Base-by-base conservation (phyloP, 306 rosid genomes). In the Bauhinia variegata region DNA sequence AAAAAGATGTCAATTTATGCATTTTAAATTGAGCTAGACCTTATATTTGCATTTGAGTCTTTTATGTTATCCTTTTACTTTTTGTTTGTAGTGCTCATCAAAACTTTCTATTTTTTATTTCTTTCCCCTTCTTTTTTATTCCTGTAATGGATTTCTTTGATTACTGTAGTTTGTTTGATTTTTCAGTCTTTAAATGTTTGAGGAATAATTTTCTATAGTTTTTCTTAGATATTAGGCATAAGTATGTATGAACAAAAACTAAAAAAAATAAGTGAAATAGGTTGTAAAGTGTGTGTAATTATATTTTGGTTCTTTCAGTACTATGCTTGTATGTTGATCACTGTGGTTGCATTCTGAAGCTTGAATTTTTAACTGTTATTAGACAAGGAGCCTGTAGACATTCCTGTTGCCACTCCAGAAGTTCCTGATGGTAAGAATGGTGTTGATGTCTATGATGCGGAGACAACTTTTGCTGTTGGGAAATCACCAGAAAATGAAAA, bases 401-500 rank as follows among this genome's bases (percentile, higher is more conserved):
- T 56, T 78, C 79, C 70, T 38, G 74, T 69, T 72, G 69, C 74
- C 54, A 46, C 39, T 71, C 53, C 75, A 31, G 93, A 86, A 78
- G 74, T 57, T 61, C 64, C 10, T 37, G 87, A 80, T 66, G 75
- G 52, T 54, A 72, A 60, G 64, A 66, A 63, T 58, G 87, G 68
- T 33, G 64, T 59, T 70, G 89, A 76, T 72, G 71, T 47, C 42
- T 51, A 23, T 73, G 73, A 72, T 61, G 80, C 42, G 18, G 92
- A 86, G 39, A 50, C 82, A 51, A 83, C 87, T 37, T 85, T 86
- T 75, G 52, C 85, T 71, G 83, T 91, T 46, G 89, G 85, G 57
- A 87, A 90, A 75, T 83, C 95, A 63, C 86, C 64, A 6, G 83
- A 74, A 71, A 93, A 86, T 80, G 86, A 75, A 56, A 80, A 63